Evolutionary conservation across 2,329 filamentous ascomycete species (phyloP), one percentile per base, ranked within the genome.

Genomic region (Beauveria pseudobassiana): DNA sequence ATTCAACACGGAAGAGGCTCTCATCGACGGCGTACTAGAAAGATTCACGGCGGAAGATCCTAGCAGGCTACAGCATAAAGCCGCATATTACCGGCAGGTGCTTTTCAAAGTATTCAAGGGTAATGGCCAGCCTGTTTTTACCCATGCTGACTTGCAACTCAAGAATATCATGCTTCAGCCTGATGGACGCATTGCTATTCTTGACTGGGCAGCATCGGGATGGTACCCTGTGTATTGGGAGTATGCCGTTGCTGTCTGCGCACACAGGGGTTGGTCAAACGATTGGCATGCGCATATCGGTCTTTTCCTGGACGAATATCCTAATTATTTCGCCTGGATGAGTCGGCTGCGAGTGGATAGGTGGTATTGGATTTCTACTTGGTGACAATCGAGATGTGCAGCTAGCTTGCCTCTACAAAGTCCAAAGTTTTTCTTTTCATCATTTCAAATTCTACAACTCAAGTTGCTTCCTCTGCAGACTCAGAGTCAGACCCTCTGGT

Each of bases 1-100:
- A 3, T 63, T 64, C 30, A 20, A 46, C 14, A 65, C 58, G 22
- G 62, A 65, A 20, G 58, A 59, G 28, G 43, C 40, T 28, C 22
- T 61, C 2, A n/a, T 61, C 28, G 18, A 54, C 1, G 59, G 59
- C 43, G 22, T 61, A 16, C 0, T 61, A 28, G 59, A 61, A 5
- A 61, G 51, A 55, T 61, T 48, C 9, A 2, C 55, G 8, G 59
- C 59, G 30, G 51, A 61, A 28, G 51, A 50, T 3, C 59, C 20
- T 24, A 30, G 3, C 40, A 55, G 50, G 51, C 34, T 61, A 18
- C 59, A 3, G 43, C 59, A 61, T 30, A 61, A 55, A 43, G 51
- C 42, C 14, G 40, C 59, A 55, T 61, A 61, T 45, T 61, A 61
- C 43, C 59, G 51, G 42, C 28, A 55, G 0, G 59, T 55, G 20